Base-by-base conservation (phyloP, 1,284 basidiomycete genomes). In the Mrakiaceae sp. region DNA sequence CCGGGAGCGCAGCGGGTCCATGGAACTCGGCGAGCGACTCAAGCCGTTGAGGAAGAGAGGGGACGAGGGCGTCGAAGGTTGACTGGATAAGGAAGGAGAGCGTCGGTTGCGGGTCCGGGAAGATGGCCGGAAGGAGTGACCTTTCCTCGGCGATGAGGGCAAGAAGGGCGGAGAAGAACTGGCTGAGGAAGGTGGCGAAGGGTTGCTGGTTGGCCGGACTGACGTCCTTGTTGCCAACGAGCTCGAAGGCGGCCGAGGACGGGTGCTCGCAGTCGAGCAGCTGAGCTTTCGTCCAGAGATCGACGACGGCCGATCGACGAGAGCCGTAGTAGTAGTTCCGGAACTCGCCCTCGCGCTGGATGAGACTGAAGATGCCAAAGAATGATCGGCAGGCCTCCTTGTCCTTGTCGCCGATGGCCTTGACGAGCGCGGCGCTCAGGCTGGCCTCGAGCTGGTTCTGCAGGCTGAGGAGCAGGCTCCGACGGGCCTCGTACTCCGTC, bases 361-460 rank as follows among this genome's bases (percentile, higher is more conserved):
- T 96, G 71, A 88, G 84, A 67, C 83, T 82, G 75, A 96, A 97
- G 60, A 96, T 91, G 39, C 82, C 79, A 73, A 87, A 91, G 75
- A 90, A 92, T 62, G 81, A 81, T 68, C 83, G 83, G 76, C 89
- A 92, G 3, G 82, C 79, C 9, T 80, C 78, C 54, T 87, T 80
- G 73, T 95, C 89, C 68, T 84, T 83, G 4, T 81, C 79, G 67
- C 84, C 86, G 73, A 94, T 87, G 2, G 88, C 87, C 40, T 62
- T 64, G 3, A 69, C 86, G 63, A 97, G 80, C 1, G 89, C 88
- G 9, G 89, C 86, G 70, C 88, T 90, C 56, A 95, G 81, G 3
- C 87, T 84, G 0, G 89, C 88, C 78, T 97, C 93, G 51, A 97
- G 83, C 74, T 94, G 88, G 73, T 97, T 96, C 74, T 95, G 91